phyloP scores from a whole-genome alignment of 257 asterid species.

The Solanum chiquidenum region DNA sequence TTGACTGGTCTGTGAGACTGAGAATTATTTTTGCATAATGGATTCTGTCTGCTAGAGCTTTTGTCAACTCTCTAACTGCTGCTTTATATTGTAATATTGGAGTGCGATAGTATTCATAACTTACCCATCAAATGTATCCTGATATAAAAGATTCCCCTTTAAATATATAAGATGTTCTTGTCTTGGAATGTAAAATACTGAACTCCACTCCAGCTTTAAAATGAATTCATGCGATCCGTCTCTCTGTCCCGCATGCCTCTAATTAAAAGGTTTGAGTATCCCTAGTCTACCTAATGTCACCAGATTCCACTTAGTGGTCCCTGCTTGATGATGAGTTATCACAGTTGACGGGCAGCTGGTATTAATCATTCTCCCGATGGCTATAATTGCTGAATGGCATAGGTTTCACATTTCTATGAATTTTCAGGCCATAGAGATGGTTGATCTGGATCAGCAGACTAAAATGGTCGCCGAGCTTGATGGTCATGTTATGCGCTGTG shows the following conservation, averaged over 20 bases:
- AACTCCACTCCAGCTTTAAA: background rate
- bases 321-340: background rate
- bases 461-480: slow-evolving; percentile 74
- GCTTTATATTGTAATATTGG: background rate
- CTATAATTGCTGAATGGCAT: background rate
- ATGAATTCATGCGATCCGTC: background rate
- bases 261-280: background rate
- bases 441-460: slow-evolving; percentile 60
- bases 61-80: background rate
- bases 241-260: background rate
- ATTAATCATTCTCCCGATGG: background rate
- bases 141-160: background rate
- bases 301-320: background rate
- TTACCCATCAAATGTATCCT: background rate
- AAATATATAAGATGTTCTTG: background rate
- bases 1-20: background rate
- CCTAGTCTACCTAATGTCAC: background rate
- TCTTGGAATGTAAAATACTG: background rate
- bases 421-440: slow-evolving; percentile 66
- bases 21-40: background rate
- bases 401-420: background rate
- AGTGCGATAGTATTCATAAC: background rate
- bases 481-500: slow-evolving; percentile 74
- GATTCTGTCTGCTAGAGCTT: background rate
- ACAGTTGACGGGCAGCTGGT: background rate